Evolutionary conservation across 202 grass and related monocot species (phyloP), one percentile per base, ranked within the genome.

Genomic region (Sporobolus alterniflorus): DNA sequence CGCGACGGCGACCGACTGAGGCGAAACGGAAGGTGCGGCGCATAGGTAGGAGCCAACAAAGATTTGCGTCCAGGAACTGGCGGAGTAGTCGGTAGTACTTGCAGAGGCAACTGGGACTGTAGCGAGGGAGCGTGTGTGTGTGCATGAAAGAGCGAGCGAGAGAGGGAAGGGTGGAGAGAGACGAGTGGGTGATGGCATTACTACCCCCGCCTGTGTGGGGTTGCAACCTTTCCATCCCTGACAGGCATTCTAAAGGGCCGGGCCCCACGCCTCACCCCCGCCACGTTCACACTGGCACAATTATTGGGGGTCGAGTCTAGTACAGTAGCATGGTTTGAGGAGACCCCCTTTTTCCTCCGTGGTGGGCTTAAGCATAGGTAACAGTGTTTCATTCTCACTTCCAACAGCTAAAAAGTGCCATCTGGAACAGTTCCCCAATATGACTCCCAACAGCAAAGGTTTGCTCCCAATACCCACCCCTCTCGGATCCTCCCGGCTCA

Each of bases 191-290:
- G n/a, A n/a, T n/a, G n/a, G n/a, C n/a, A n/a, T n/a, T n/a, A n/a
- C 57, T 61, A 24, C 22, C 36, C 21, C 5, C 7, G 36, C n/a
- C n/a, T n/a, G n/a, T 36, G 55, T 68, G 75, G 82, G 82, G 39
- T 82, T 85, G 61, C 59, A 73, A 22, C 90, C 90, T 87, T 87
- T 84, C 49, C 83, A 89, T 92, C 57, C 78, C 67, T 86, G 88
- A 44, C 73, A 82, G 47, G 55, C 44, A 76, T 47, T 74, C 43
- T 71, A 40, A 85, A 54, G 84, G 83, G 80, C 40, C 2, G 75
- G 83, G 26, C 28, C 57, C 57, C n/a, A 62, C 26, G 1, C 57
- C 0, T 1, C 6, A 31, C 17, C 47, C 36, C 34, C 5, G 28
- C 74, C 88, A 83, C 69, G 88, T 82, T 90, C 83, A 61, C 57